A percentile compares a stretch with the other conserved stretches of the same genome.
phyloP scores from a whole-genome alignment of 106 monocot species.

The Dendrobium catenatum region DNA sequence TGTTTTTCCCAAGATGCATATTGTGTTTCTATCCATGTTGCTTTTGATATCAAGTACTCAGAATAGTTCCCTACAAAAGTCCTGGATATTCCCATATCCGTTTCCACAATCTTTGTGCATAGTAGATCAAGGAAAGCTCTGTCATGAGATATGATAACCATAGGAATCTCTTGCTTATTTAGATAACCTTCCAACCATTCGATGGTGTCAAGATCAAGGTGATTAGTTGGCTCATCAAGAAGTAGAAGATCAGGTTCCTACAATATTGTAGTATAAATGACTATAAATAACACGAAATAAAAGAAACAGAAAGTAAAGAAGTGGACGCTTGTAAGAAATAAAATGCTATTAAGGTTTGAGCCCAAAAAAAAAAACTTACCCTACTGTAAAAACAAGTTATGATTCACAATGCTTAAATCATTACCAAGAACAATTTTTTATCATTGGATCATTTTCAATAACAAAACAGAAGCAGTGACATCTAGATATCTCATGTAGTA shows the following conservation, averaged over 20 bases:
- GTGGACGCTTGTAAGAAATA: background rate
- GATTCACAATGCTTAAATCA: background rate
- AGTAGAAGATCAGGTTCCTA: conserved; percentile 97
- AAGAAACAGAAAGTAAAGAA: background rate
- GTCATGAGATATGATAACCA: conserved; percentile 98
- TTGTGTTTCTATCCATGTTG: conserved; percentile 71
- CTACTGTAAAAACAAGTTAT: background rate
- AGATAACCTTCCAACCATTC: conserved; percentile 97
- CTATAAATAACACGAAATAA: background rate
- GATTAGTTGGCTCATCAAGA: conserved; percentile 98
- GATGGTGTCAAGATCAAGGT: conserved; percentile 96
- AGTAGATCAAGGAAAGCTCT: conserved; percentile 90
- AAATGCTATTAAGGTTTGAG: background rate
- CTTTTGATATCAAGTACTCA: conserved; percentile 71
- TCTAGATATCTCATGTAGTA: background rate
- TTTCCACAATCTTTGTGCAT: conserved; percentile 95
- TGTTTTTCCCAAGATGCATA: conserved; percentile 97
- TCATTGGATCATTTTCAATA: background rate
- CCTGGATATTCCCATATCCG: conserved; percentile 92
- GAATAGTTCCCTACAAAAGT: conserved; percentile 93
- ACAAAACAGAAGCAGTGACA: background rate
- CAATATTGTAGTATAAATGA: conserved; percentile 7
- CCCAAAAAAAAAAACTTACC: background rate
- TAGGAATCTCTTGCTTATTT: conserved; percentile 79
- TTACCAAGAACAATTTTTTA: background rate